phyloP scores from a whole-genome alignment of 139 green algal species.

The Zygnema cylindricum region DNA sequence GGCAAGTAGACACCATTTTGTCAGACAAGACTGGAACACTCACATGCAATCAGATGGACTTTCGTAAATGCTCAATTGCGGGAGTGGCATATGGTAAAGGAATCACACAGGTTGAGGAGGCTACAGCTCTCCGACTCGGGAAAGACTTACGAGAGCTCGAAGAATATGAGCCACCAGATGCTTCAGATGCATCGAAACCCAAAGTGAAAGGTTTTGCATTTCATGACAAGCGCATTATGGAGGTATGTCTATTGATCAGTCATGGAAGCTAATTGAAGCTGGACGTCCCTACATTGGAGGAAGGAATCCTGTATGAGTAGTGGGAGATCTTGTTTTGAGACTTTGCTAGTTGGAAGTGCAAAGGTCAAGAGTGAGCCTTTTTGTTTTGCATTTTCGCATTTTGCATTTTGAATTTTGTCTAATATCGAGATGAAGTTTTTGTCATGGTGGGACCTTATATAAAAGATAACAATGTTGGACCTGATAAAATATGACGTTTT shows the following conservation, averaged over 20 bases:
- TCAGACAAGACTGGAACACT: constrained; percentile 94
- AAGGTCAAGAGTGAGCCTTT: too few relatives aligned
- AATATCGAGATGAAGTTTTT: too few relatives aligned
- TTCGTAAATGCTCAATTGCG: constrained; percentile 88
- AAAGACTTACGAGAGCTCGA: constrained; percentile 23
- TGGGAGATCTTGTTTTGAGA: too few relatives aligned
- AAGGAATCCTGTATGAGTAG: too few relatives aligned
- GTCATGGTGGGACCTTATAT: too few relatives aligned
- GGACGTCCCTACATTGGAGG: too few relatives aligned
- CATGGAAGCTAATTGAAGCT: too few relatives aligned
- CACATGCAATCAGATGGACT: constrained; percentile 83
- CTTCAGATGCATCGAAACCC: constrained; percentile 7
- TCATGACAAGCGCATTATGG: constrained; percentile 39
- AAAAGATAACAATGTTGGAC: too few relatives aligned
- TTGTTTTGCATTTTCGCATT: too few relatives aligned
- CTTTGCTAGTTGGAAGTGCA: too few relatives aligned
- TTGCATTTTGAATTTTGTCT: too few relatives aligned
- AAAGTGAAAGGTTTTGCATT: constrained; percentile 50
- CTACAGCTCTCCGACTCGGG: constrained; percentile 43
- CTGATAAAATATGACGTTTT: too few relatives aligned
- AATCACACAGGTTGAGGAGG: constrained; percentile 84
- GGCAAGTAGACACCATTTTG: constrained; percentile 86
- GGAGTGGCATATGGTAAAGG: constrained; percentile 80
- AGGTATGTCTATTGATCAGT: constrained; percentile 21
- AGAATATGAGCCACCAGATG: constrained; percentile 4